Evolutionary conservation across 805 yeast genomes (phyloP).

Genomic region (Lipomyces starkeyi): DNA sequence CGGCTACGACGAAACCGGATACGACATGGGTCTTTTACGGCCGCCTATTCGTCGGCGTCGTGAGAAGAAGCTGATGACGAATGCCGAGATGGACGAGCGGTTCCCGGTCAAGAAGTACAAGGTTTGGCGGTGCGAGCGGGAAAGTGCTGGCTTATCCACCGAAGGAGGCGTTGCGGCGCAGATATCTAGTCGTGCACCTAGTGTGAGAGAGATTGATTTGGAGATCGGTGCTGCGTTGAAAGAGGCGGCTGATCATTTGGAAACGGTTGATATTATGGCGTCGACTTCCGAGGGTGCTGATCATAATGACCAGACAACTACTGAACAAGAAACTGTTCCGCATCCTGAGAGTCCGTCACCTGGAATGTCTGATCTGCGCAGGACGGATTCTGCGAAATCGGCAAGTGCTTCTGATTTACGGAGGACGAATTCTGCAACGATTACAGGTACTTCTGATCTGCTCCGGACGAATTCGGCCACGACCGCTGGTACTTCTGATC

Average conservation of each 20-base stretch:
- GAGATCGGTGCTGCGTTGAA: slow-evolving; percentile 1
- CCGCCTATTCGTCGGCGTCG: slow-evolving; percentile 39
- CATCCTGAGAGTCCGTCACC: neutral
- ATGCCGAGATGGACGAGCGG: slow-evolving; percentile 42
- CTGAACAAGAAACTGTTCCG: slow-evolving; percentile 5
- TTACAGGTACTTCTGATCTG: neutral
- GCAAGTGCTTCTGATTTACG: neutral
- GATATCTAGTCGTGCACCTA: slow-evolving; percentile 17
- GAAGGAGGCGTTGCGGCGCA: slow-evolving; percentile 33
- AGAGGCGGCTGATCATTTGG: slow-evolving; percentile 6
- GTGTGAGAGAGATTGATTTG: slow-evolving; percentile 2
- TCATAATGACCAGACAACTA: neutral
- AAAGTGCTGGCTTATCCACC: slow-evolving; percentile 32
- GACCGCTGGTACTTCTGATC: neutral
- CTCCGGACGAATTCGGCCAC: neutral
- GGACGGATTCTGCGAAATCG: neutral
- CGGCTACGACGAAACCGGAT: slow-evolving; percentile 21
- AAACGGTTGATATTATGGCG: neutral
- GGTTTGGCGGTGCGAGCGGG: slow-evolving; percentile 43
- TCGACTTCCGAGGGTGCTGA: slow-evolving; percentile 9
- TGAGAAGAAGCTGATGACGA: slow-evolving; percentile 41
- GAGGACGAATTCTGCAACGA: neutral
- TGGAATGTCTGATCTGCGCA: slow-evolving; percentile 1
- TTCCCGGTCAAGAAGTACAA: slow-evolving; percentile 46
- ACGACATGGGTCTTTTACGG: slow-evolving; percentile 24